Percentiles rank a stretch among this genome's conserved stretches.
Conservation (phyloP, 257 asterid species). For the Plantago elongata region DNA sequence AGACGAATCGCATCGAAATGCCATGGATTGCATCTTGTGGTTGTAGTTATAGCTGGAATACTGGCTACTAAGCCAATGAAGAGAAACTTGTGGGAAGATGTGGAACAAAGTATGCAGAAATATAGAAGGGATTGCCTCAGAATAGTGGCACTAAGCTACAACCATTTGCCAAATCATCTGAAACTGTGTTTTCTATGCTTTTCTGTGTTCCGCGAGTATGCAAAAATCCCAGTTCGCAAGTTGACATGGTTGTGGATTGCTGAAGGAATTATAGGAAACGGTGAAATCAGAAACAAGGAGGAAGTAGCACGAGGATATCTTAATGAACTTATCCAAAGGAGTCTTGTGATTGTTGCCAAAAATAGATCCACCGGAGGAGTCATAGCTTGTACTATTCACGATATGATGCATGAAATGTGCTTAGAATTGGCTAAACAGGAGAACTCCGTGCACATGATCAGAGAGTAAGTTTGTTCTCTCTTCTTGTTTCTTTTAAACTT, state of each 20-base stretch:
- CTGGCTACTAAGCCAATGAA: slow-evolving; percentile 16
- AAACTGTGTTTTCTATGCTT: slow-evolving; percentile 35
- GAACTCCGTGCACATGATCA: neutral
- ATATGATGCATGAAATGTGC: slow-evolving; percentile 32
- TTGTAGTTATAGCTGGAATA: slow-evolving; percentile 24
- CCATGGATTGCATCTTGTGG: slow-evolving; percentile 24
- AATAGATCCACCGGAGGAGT: slow-evolving; percentile 26
- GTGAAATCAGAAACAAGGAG: slow-evolving; percentile 12
- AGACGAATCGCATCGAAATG: slow-evolving; percentile 14
- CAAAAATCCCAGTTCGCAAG: slow-evolving; percentile 9
- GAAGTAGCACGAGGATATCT: slow-evolving; percentile 21
- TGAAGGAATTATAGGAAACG: slow-evolving; percentile 25
- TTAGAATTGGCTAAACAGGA: slow-evolving; percentile 4
- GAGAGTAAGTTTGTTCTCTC: slow-evolving; percentile 16
- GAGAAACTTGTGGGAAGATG: slow-evolving; percentile 15
- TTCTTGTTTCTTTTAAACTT: neutral
- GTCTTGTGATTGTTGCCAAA: slow-evolving; percentile 23
- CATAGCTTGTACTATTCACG: slow-evolving; percentile 28
- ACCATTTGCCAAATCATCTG: slow-evolving; percentile 28
- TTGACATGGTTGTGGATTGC: slow-evolving; percentile 28
- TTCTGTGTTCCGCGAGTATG: slow-evolving; percentile 20
- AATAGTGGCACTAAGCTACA: slow-evolving; percentile 25
- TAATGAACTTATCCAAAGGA: slow-evolving; percentile 17
- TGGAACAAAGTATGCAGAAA: slow-evolving; percentile 15
- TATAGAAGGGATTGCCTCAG: neutral